These are phyloP conservation scores for Lablab purpureus DNA, from an alignment of 306 rosid species.

Conservation along the genomic window DNA sequence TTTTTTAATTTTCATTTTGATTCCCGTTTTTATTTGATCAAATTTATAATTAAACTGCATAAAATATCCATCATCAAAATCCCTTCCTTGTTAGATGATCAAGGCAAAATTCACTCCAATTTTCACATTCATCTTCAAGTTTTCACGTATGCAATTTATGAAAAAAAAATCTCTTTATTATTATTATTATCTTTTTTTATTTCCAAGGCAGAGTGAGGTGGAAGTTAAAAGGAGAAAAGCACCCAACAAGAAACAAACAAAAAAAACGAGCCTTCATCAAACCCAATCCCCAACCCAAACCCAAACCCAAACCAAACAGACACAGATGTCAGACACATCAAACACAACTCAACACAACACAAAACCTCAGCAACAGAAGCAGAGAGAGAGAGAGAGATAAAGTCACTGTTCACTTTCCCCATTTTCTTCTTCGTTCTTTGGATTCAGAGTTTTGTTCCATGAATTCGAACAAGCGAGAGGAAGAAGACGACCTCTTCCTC, in stretches of 20 bases:
- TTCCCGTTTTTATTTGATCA: too few species aligned
- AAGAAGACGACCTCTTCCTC: constrained; percentile 74
- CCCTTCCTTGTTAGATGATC: too few species aligned
- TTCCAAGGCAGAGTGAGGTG: too few species aligned
- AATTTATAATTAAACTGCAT: too few species aligned
- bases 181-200: too few species aligned
- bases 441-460: constrained; percentile 40
- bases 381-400: not conserved
- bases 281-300: not conserved
- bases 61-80: too few species aligned
- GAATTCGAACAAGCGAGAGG: constrained; percentile 86
- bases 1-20: too few species aligned
- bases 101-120: too few species aligned
- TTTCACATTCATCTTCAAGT: too few species aligned
- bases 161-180: too few species aligned
- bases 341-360: not conserved
- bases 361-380: constrained; percentile 11
- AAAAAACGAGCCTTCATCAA: too few species aligned
- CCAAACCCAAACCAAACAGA: not conserved
- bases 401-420: not conserved
- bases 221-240: not conserved
- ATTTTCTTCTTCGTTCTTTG: not conserved
- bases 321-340: not conserved
- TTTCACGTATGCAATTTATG: too few species aligned
- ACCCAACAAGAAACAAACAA: not conserved